These are phyloP conservation scores for Paracoccidioides brasiliensis DNA, from an alignment of 2,329 filamentous ascomycete genomes.

Conservation along the genomic window DNA sequence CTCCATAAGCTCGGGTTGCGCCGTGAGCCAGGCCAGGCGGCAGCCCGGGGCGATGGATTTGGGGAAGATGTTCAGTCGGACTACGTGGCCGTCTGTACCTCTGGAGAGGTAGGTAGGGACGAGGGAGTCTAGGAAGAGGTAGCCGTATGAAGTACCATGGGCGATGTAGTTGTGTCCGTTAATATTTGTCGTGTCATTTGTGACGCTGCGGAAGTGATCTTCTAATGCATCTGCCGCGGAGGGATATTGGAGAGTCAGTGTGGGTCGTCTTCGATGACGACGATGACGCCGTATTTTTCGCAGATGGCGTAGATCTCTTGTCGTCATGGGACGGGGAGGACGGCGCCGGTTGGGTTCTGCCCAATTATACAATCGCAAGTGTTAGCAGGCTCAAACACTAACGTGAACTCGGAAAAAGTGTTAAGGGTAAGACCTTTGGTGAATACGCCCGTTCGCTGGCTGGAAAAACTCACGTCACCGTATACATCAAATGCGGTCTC, in stretches of 20 bases:
- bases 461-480: conserved; percentile 58
- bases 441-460: neutral
- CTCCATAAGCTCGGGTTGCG: conserved; percentile 65
- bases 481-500: conserved; percentile 75
- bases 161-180: conserved; percentile 27
- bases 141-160: conserved; percentile 48
- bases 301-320: conserved; percentile 70
- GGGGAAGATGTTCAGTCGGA: conserved; percentile 85
- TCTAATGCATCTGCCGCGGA: conserved; percentile 42
- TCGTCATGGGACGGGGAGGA: conserved; percentile 58
- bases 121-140: conserved; percentile 67
- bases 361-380: conserved; percentile 49
- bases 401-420: neutral
- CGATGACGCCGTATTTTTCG: conserved; percentile 74
- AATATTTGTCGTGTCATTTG: conserved; percentile 11
- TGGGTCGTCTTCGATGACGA: conserved; percentile 86
- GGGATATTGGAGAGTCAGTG: conserved; percentile 89
- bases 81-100: conserved; percentile 73
- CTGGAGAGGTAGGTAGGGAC: conserved; percentile 70
- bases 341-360: conserved; percentile 74
- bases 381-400: neutral
- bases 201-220: conserved; percentile 17
- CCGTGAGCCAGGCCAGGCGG: conserved; percentile 80
- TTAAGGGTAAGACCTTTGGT: no score
- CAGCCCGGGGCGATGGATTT: conserved; percentile 87